Evolutionary conservation across 345 rosid genomes (phyloP).

Genomic region (Eucalyptus pauciflora): DNA sequence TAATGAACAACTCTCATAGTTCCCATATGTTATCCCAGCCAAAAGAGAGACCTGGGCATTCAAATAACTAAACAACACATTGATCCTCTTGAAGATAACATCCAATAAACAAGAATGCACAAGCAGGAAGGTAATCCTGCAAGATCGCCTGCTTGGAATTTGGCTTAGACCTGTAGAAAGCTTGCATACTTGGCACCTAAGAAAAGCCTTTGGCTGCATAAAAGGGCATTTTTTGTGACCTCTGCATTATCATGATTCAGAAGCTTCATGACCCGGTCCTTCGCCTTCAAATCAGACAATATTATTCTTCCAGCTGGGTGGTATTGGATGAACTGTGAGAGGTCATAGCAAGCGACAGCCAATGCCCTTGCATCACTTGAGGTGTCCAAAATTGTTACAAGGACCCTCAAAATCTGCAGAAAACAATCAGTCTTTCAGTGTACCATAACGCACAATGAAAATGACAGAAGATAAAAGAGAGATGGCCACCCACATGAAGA

Average conservation of each 20-base stretch:
- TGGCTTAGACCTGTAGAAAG: constrained; percentile 73
- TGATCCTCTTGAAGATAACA: background rate
- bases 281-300: constrained; percentile 78
- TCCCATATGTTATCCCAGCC: background rate
- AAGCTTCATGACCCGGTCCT: constrained; percentile 55
- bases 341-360: constrained; percentile 89
- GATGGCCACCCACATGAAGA: background rate
- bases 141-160: background rate
- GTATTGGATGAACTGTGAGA: constrained; percentile 88
- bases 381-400: constrained; percentile 79
- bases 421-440: background rate
- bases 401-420: constrained; percentile 82
- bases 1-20: background rate
- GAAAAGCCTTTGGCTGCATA: constrained; percentile 41
- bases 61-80: background rate
- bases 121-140: background rate
- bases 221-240: constrained; percentile 37
- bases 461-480: background rate
- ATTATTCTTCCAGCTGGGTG: constrained; percentile 93
- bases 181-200: constrained; percentile 72
- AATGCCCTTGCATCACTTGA: constrained; percentile 79
- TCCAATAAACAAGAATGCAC: background rate
- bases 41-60: background rate
- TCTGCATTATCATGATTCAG: constrained; percentile 38
- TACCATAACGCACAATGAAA: background rate